Percentiles rank a stretch among this genome's conserved stretches.
Evolutionary conservation across 2,329 filamentous ascomycete genomes (phyloP).

Genomic region (Aureobasidium leucospermi): DNA sequence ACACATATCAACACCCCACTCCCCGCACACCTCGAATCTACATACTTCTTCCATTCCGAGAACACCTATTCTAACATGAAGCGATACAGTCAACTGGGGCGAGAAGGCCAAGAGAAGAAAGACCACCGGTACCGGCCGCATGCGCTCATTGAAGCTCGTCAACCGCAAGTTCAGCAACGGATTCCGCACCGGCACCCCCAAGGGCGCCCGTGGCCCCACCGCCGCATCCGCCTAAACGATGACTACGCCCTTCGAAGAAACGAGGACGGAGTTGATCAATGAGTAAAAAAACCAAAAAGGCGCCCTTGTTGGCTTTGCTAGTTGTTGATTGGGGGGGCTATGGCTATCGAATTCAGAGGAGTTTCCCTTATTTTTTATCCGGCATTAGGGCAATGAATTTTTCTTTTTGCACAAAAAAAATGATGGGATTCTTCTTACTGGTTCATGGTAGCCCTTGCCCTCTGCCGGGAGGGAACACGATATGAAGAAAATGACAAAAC

Average conservation of each 20-base stretch:
- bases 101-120: conserved; percentile 99
- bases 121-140: conserved; percentile 95
- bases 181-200: conserved; percentile 85
- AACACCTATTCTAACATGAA: conserved; percentile 15
- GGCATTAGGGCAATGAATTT: conserved; percentile 7
- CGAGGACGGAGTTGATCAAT: neutral
- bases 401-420: neutral
- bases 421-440: neutral
- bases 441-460: neutral
- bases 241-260: neutral
- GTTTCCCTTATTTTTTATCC: neutral
- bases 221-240: conserved; percentile 20
- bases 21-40: neutral
- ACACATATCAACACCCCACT: neutral
- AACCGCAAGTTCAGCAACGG: conserved; percentile 94
- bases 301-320: neutral
- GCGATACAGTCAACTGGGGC: conserved; percentile 83
- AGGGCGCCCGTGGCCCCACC: conserved; percentile 66
- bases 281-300: neutral
- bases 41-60: conserved; percentile 4
- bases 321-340: neutral
- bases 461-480: neutral
- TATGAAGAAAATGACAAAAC: conserved; percentile 10
- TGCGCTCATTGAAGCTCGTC: conserved; percentile 89
- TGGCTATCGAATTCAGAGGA: neutral